Evolutionary conservation across 2,329 filamentous ascomycete genomes (phyloP), one percentile per base, ranked within the genome.

Genomic region (Falciphora oryzae): DNA sequence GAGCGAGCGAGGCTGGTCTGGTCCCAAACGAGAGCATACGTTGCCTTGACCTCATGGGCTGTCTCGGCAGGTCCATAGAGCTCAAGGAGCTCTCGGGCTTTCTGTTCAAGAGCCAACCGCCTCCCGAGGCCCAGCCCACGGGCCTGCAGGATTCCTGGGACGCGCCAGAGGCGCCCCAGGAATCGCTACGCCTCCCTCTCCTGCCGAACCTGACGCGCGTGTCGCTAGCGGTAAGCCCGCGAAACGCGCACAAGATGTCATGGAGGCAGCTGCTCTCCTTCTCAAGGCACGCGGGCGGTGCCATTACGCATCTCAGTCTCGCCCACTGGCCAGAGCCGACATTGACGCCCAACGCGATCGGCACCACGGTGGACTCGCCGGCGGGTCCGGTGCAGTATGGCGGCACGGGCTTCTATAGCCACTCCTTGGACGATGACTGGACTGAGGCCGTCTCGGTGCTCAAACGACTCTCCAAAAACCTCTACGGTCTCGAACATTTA

Each of bases 271-370:
- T 89, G 5, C 75, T 89, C 29, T 69, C 78, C 2, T 72, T 89
- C n/a, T 80, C 84, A 0, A 72, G 76, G 14, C 84, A 82, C 68
- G 72, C 86, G 8, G 35, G 79, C 79, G 44, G 44, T 0, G 80
- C 78, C 18, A 73, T 89, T 56, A 89, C 86, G 1, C 85, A 89
- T 69, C 76, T 89, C 57, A 86, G 81, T 67, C 77, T 89, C 8
- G 84, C 85, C 22, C 83, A 82, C 71, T 89, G 86, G 86, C 86
- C 86, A 1, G 79, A 81, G 62, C 86, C 86, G 2, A 80, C 79
- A 22, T 74, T 86, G n/a, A 85, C 84, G 2, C 83, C 83, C 11
- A 82, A 83, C 67, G 80, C 84, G 8, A 80, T 78, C 65, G 76
- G 76, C 31, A 74, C 82, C 0, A 79, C 80, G 2, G 73, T 87